Percentiles rank a stretch among this genome's conserved stretches.
These are phyloP conservation scores for Aspergillus ochraceus DNA, from an alignment of 2,329 filamentous ascomycete species.

Conservation along the genomic window DNA sequence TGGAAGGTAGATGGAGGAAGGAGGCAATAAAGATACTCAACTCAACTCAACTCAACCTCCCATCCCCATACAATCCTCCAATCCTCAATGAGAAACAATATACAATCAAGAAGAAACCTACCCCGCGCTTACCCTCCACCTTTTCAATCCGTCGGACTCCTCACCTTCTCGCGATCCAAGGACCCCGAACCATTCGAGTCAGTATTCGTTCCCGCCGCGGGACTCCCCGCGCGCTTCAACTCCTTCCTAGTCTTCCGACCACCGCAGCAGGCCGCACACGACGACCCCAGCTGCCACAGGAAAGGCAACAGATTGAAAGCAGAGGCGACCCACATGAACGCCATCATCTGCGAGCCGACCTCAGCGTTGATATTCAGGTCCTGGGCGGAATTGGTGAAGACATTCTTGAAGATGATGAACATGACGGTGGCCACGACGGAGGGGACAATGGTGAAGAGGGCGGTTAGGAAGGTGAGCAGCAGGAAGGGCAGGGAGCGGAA, in stretches of 20 bases:
- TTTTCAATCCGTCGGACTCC: no score
- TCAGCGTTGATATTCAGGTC: slow-evolving; percentile 74
- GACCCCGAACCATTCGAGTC: slow-evolving; percentile 9
- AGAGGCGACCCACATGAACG: slow-evolving; percentile 84
- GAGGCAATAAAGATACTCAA: neutral
- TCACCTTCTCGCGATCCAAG: neutral
- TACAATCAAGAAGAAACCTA: neutral
- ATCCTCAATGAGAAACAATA: neutral
- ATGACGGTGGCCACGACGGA: slow-evolving; percentile 78
- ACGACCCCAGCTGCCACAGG: slow-evolving; percentile 70
- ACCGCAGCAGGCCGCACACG: slow-evolving; percentile 63
- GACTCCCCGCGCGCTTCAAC: slow-evolving; percentile 21
- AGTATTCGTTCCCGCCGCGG: neutral
- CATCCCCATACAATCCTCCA: neutral
- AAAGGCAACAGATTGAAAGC: slow-evolving; percentile 68
- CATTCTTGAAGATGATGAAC: slow-evolving; percentile 76
- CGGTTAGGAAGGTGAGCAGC: slow-evolving; percentile 66
- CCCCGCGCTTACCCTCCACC: no score
- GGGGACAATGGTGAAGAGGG: slow-evolving; percentile 67
- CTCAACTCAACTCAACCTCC: neutral
- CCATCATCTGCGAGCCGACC: slow-evolving; percentile 74
- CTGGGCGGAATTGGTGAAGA: slow-evolving; percentile 65
- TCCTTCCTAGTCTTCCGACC: slow-evolving; percentile 39
- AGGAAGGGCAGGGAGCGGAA: slow-evolving; percentile 64
- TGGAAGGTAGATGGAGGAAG: no score